These are phyloP conservation scores for Chaetomidium leptoderma DNA, from an alignment of 495 filamentous ascomycete genomes.

Conservation along the genomic window DNA sequence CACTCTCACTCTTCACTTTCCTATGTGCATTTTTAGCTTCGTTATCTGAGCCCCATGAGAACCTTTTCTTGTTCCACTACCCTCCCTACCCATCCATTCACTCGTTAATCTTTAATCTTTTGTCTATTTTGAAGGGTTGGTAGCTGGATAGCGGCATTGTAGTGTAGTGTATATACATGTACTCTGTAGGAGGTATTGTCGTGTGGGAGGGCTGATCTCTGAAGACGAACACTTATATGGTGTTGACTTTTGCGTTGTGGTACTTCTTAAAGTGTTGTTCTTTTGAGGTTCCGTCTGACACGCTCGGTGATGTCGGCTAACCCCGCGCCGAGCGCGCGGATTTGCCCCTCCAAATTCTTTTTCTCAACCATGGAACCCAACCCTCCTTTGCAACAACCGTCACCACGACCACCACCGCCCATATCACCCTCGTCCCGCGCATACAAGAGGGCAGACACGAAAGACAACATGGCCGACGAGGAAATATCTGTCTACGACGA, in stretches of 20 bases:
- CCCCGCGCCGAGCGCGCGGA: too few relatives aligned
- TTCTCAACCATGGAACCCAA: neutral
- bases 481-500: conserved; percentile 85
- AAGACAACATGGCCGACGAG: conserved; percentile 62
- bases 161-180: neutral
- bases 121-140: neutral
- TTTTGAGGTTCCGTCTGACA: neutral
- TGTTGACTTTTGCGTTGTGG: neutral
- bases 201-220: too few relatives aligned
- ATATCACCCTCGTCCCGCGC: too few relatives aligned
- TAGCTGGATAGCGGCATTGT: neutral
- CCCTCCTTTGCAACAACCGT: neutral
- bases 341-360: conserved; percentile 31
- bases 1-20: neutral
- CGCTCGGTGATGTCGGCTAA: too few relatives aligned
- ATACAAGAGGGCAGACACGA: neutral
- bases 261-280: neutral
- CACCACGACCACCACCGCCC: neutral
- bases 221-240: neutral
- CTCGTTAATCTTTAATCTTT: conserved; percentile 19
- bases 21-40: neutral
- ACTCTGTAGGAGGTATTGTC: conserved; percentile 4
- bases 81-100: neutral
- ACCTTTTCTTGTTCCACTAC: neutral
- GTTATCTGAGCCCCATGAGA: neutral